Conservation (phyloP, 129 eudicot species). For the Mikania micrantha region DNA sequence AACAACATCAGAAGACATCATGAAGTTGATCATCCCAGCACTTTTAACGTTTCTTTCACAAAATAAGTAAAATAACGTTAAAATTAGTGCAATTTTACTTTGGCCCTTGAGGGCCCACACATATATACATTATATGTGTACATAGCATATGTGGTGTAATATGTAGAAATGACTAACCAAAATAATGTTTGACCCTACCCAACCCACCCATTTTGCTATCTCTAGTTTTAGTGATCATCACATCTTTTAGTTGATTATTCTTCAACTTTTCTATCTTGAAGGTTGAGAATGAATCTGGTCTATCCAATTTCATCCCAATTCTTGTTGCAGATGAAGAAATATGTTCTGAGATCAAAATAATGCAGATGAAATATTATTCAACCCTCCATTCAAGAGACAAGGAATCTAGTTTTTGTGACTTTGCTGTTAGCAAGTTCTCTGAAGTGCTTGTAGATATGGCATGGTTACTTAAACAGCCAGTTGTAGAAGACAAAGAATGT, state of each 20-base stretch:
- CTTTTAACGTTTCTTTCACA: no score
- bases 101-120: no score
- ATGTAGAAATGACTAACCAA: not conserved
- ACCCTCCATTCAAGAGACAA: constrained; percentile 27
- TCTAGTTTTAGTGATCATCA: not conserved
- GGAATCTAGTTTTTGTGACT: constrained; percentile 32
- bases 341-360: constrained; percentile 60
- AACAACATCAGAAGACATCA: no score
- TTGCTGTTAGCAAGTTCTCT: constrained; percentile 32
- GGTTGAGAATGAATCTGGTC: constrained; percentile 90
- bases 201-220: not conserved
- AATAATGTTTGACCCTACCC: not conserved
- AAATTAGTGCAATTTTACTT: no score
- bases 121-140: no score
- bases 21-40: no score
- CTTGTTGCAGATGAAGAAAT: constrained; percentile 60
- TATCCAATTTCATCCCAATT: constrained; percentile 89
- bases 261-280: constrained; percentile 26
- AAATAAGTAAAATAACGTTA: no score
- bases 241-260: not conserved
- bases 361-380: constrained; percentile 48
- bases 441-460: constrained; percentile 63
- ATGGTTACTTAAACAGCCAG: constrained; percentile 70
- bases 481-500: constrained; percentile 26
- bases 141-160: no score